Percentiles rank a stretch among this genome's conserved stretches.
These are phyloP conservation scores for Colletotrichum sp. DNA, from an alignment of 2,329 filamentous ascomycete species.

Conservation along the genomic window DNA sequence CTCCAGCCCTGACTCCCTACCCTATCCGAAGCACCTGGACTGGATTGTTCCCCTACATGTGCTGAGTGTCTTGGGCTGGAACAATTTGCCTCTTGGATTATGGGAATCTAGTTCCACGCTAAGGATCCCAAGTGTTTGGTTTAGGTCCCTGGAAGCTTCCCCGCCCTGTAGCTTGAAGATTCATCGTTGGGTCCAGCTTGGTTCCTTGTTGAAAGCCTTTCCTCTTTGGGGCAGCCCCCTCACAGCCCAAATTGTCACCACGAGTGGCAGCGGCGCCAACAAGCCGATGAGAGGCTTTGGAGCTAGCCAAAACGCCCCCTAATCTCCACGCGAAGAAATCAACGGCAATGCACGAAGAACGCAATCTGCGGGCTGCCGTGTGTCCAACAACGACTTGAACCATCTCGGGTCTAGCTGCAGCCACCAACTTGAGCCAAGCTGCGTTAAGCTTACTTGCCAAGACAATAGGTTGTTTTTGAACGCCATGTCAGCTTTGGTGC, in stretches of 20 bases:
- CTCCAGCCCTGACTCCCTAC: background rate
- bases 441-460: background rate
- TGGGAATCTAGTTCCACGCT: background rate
- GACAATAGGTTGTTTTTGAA: background rate
- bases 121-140: background rate
- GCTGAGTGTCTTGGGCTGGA: background rate
- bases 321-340: background rate
- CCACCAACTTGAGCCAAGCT: background rate
- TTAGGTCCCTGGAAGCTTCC: background rate
- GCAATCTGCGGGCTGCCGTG: background rate
- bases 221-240: background rate
- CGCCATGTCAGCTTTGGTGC: background rate
- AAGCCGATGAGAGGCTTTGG: background rate
- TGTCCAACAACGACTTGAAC: background rate
- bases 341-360: background rate
- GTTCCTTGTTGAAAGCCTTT: background rate
- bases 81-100: background rate
- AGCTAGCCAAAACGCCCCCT: background rate
- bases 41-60: background rate
- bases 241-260: background rate
- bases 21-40: background rate
- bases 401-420: background rate
- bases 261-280: background rate
- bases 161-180: background rate
- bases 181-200: background rate